Evolutionary conservation across 305 asterid species (phyloP).

Genomic region (Rubia peregrina): DNA sequence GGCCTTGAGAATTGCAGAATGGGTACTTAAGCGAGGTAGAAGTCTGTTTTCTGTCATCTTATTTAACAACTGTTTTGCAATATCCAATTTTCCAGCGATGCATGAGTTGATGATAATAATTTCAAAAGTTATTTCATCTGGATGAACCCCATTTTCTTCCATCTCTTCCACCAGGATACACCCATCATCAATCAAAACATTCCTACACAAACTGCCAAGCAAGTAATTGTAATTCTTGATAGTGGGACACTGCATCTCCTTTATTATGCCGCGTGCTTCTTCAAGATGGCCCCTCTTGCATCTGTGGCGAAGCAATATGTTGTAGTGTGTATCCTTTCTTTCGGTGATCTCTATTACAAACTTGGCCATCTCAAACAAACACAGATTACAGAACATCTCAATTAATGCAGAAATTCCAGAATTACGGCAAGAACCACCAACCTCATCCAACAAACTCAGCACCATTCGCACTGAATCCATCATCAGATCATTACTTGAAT

Average conservation of each 20-base stretch:
- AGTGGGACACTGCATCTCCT: conserved; percentile 50
- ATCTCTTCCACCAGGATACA: conserved; percentile 40
- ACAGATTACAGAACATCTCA: conserved; percentile 53
- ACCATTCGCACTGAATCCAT: conserved; percentile 32
- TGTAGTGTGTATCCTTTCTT: conserved; percentile 38
- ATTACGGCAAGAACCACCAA: conserved; percentile 55
- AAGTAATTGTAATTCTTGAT: conserved; percentile 49
- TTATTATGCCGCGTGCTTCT: conserved; percentile 45
- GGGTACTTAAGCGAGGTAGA: conserved; percentile 52
- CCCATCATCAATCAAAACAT: conserved; percentile 37
- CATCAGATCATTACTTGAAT: conserved; percentile 25
- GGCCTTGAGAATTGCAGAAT: conserved; percentile 40
- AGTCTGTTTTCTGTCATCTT: conserved; percentile 41
- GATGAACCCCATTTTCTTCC: conserved; percentile 34
- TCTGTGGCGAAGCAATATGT: conserved; percentile 57
- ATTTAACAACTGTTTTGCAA: conserved; percentile 38
- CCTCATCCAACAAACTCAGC: conserved; percentile 37
- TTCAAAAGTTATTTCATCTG: conserved; percentile 60
- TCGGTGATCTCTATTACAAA: conserved; percentile 49
- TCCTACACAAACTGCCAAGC: conserved; percentile 58
- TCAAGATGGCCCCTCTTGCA: conserved; percentile 55
- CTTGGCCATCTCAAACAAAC: conserved; percentile 57
- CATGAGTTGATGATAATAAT: conserved; percentile 46
- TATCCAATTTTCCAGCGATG: conserved; percentile 38
- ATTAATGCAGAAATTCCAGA: conserved; percentile 52